Evolutionary conservation across 2,329 filamentous ascomycete genomes (phyloP), one percentile per base, ranked within the genome.

Genomic region (Calcarisporium arbuscula): DNA sequence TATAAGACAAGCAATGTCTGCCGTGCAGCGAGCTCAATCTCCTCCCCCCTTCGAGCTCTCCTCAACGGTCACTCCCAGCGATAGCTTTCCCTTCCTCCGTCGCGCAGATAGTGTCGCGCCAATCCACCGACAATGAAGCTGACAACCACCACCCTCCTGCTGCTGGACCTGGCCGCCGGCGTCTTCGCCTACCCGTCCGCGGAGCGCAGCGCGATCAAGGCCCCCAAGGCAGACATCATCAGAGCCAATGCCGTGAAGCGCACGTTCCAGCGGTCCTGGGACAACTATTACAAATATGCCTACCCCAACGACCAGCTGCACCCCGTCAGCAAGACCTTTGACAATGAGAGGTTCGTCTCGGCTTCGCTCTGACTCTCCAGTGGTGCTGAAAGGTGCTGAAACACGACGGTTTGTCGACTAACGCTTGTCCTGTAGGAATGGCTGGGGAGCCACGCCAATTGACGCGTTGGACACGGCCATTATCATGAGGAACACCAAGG

Each of bases 371-470:
- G n/a, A n/a, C n/a, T n/a, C n/a, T n/a, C n/a, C n/a, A n/a, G n/a
- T 15, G 9, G 26, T 14, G 12, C 5, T 8, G 7, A 8, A 8
- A 15, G 5, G 20, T 14, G 11, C 19, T 30, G 20, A 26, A 14
- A 6, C 10, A 19, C 8, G 15, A 8, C 15, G 23, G 10, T 14
- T 19, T 14, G 8, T 19, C 26, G 17, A 7, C 35, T 34, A 14
- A 36, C 18, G 11, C 22, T 10, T 14, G 22, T 25, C 4, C 16
- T 19, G 26, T 38, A 89, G 85, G 42, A 89, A 89, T 51, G 81
- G 77, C 35, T 94, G 87, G 87, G 87, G 86, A 17, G 85, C 85
- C 19, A 88, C 80, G 27, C 84, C 85, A 1, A 72, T 92, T 11
- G 87, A 94, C 55, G 83, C 85, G 2, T 66, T 94, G 30, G 82